phyloP scores from a whole-genome alignment of 1,139 yeast species.

The Yamadazyma mexicana region DNA sequence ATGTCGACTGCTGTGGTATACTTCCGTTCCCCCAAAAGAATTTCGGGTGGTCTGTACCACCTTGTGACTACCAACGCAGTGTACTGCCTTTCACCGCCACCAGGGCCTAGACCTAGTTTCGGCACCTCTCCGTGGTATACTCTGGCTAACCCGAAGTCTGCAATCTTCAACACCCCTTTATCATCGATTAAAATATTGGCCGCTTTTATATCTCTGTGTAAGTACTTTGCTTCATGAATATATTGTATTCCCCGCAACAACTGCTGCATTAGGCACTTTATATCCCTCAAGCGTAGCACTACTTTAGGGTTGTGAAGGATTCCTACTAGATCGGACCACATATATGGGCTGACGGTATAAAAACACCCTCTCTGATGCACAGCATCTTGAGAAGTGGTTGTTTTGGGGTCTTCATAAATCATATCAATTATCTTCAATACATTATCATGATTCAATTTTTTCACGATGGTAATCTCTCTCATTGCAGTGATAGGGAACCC shows the following conservation, averaged over 20 bases:
- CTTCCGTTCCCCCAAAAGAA: constrained; percentile 76
- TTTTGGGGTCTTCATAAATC: constrained; percentile 64
- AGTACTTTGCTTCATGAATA: constrained; percentile 66
- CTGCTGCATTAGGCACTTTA: constrained; percentile 83
- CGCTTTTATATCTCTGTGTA: constrained; percentile 94
- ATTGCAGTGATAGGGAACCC: constrained; percentile 96
- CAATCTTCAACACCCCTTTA: constrained; percentile 75
- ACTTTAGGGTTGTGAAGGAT: constrained; percentile 84
- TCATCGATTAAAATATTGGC: constrained; percentile 84
- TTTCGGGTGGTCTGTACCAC: constrained; percentile 94
- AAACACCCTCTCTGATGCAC: constrained; percentile 53
- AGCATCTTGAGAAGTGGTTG: constrained; percentile 30
- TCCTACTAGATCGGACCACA: constrained; percentile 93
- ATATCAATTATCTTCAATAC: constrained; percentile 80
- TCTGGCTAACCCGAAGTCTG: constrained; percentile 94
- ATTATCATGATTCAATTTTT: constrained; percentile 66
- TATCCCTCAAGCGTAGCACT: constrained; percentile 58
- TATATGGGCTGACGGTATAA: constrained; percentile 90
- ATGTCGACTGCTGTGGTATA: constrained; percentile 94
- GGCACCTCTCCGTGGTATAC: constrained; percentile 73
- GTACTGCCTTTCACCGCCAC: constrained; percentile 77
- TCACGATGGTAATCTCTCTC: constrained; percentile 85
- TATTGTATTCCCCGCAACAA: constrained; percentile 77
- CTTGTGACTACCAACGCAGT: constrained; percentile 93
- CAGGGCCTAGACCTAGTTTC: constrained; percentile 52